Evolutionary conservation across 2,329 filamentous ascomycete genomes (phyloP).

Genomic region (Ceratocystis huliohia): DNA sequence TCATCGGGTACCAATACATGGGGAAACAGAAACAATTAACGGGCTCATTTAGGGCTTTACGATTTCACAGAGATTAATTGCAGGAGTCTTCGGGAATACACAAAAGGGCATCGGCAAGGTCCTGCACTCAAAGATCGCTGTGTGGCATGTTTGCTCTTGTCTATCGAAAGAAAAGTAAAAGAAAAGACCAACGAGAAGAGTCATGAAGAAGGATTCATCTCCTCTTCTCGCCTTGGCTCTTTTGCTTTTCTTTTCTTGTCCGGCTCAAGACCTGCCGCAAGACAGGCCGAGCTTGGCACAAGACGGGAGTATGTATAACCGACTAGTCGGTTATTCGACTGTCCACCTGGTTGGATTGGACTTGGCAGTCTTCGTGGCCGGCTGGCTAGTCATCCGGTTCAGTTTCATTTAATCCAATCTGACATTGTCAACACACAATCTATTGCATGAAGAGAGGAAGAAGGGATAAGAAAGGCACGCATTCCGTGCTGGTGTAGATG

Average conservation of each 20-base stretch:
- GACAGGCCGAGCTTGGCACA: conserved; percentile 20
- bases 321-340: too few species aligned
- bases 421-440: too few species aligned
- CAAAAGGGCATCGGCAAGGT: conserved; percentile 15
- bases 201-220: not conserved
- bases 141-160: conserved; percentile 18
- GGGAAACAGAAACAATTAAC: too few species aligned
- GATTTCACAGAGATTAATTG: conserved; percentile 22
- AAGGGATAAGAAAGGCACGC: too few species aligned
- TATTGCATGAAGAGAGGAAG: too few species aligned
- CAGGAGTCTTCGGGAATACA: conserved; percentile 16
- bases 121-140: conserved; percentile 22
- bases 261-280: conserved; percentile 18
- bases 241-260: conserved; percentile 3
- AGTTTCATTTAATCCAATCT: too few species aligned
- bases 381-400: too few species aligned
- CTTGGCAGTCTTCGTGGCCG: too few species aligned
- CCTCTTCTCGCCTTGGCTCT: not conserved
- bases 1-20: too few species aligned
- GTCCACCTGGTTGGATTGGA: too few species aligned
- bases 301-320: conserved; percentile 10
- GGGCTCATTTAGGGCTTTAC: not conserved
- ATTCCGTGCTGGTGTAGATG: too few species aligned
- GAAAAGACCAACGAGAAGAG: not conserved
- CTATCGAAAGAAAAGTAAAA: conserved; percentile 8